phyloP scores from a whole-genome alignment of 106 monocot genomes.

The Platanthera zijinensis region DNA sequence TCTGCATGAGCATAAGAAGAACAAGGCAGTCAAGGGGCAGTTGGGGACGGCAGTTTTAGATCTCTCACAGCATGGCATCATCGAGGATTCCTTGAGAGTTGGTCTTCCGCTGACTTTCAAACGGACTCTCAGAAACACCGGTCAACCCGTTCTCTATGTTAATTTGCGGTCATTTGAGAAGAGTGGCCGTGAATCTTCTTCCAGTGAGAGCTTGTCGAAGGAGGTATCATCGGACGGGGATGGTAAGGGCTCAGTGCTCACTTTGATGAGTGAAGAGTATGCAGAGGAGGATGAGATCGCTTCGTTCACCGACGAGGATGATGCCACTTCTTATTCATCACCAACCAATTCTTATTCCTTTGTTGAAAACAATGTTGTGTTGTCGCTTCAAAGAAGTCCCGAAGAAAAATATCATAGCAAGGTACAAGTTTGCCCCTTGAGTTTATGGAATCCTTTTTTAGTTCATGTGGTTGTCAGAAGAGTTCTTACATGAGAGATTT shows the following conservation, averaged over 20 bases:
- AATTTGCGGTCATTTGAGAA: slow-evolving; percentile 47
- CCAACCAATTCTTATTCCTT: slow-evolving; percentile 19
- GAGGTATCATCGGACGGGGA: slow-evolving; percentile 35
- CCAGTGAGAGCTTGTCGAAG: slow-evolving; percentile 22
- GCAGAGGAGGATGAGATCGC: slow-evolving; percentile 76
- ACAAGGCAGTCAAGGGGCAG: slow-evolving; percentile 44
- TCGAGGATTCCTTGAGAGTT: slow-evolving; percentile 40
- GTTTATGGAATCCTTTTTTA: too few species aligned
- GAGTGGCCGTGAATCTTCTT: slow-evolving; percentile 20
- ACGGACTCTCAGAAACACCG: slow-evolving; percentile 51
- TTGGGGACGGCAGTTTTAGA: slow-evolving; percentile 57
- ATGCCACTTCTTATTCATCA: slow-evolving; percentile 47
- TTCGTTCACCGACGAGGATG: slow-evolving; percentile 67
- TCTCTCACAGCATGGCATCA: slow-evolving; percentile 57
- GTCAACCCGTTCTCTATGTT: slow-evolving; percentile 50
- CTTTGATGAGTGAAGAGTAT: slow-evolving; percentile 59
- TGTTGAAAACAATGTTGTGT: slow-evolving; percentile 20
- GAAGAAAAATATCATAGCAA: slow-evolving; percentile 1
- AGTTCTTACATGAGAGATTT: too few species aligned
- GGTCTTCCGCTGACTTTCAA: slow-evolving; percentile 44
- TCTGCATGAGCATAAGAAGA: slow-evolving; percentile 55
- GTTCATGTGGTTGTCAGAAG: too few species aligned
- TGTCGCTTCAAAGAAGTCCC: slow-evolving; percentile 11
- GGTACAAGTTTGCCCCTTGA: slow-evolving; percentile 9
- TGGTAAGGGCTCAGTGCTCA: slow-evolving; percentile 43